A percentile compares a stretch with the other conserved stretches of the same genome.
phyloP scores from a whole-genome alignment of 2,329 filamentous ascomycete genomes.

The Phaeosphaeria sp. region DNA sequence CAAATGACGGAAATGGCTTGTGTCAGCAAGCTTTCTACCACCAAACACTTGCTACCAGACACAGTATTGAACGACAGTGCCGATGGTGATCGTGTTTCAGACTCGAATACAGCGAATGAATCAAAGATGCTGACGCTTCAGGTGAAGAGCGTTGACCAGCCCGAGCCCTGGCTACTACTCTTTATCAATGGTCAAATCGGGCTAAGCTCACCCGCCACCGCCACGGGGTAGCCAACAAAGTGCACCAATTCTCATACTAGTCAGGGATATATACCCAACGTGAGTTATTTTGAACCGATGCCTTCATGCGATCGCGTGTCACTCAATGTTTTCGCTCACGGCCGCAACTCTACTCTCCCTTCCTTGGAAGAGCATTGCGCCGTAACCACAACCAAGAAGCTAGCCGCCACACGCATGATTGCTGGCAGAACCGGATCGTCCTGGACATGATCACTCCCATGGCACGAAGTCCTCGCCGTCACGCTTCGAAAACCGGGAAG shows the following conservation, averaged over 20 bases:
- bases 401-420: too few species aligned
- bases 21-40: neutral
- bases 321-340: too few species aligned
- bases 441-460: too few species aligned
- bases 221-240: neutral
- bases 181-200: conserved; percentile 2
- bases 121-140: neutral
- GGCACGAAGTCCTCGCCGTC: too few species aligned
- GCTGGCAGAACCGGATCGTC: too few species aligned
- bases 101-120: neutral
- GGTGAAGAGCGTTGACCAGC: neutral
- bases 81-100: neutral
- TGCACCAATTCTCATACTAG: neutral
- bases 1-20: neutral
- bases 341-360: too few species aligned
- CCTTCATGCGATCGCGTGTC: too few species aligned
- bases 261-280: neutral
- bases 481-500: too few species aligned
- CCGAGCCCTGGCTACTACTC: neutral
- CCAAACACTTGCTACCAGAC: neutral
- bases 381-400: too few species aligned
- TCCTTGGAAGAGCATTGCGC: too few species aligned
- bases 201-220: neutral
- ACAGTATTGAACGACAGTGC: neutral
- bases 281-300: too few species aligned